Evolutionary conservation across 176 grass and related monocot genomes (phyloP).

Genomic region (Zizania latifolia): DNA sequence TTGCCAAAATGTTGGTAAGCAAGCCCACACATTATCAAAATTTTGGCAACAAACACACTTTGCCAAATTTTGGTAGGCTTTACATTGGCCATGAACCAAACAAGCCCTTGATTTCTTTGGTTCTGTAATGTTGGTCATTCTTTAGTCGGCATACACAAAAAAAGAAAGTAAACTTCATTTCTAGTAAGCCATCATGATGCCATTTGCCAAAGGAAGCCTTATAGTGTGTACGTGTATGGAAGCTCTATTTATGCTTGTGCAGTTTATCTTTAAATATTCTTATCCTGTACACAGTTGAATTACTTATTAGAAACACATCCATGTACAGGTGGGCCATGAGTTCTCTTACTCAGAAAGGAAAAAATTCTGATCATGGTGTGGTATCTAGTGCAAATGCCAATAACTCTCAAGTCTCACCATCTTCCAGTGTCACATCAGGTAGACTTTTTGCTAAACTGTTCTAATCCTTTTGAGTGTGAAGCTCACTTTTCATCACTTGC

Average conservation of each 20-base stretch:
- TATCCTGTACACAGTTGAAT: neutral
- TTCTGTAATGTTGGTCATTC: neutral
- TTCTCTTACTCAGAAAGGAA: constrained; percentile 94
- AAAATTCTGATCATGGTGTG: constrained; percentile 57
- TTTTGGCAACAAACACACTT: too few relatives aligned
- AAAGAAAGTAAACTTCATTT: neutral
- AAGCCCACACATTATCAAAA: too few relatives aligned
- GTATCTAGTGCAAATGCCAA: constrained; percentile 64
- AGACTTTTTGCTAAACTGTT: constrained; percentile 12
- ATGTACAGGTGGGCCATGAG: constrained; percentile 94
- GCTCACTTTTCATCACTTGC: constrained; percentile 13
- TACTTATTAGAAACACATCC: constrained; percentile 23
- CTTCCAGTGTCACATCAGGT: constrained; percentile 55
- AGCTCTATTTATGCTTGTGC: neutral
- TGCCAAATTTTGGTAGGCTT: too few relatives aligned
- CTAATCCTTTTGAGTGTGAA: constrained; percentile 3
- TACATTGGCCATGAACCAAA: too few relatives aligned
- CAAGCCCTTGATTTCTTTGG: neutral
- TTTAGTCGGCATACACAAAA: neutral
- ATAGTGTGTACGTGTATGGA: neutral
- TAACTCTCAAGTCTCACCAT: constrained; percentile 40
- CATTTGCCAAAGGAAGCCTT: neutral
- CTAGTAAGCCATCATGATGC: neutral
- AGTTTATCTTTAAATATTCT: constrained; percentile 17
- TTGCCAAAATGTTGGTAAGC: too few relatives aligned